These are phyloP conservation scores for Gnomoniopsis smithogilvyi DNA, from an alignment of 2,329 filamentous ascomycete species.

Conservation along the genomic window DNA sequence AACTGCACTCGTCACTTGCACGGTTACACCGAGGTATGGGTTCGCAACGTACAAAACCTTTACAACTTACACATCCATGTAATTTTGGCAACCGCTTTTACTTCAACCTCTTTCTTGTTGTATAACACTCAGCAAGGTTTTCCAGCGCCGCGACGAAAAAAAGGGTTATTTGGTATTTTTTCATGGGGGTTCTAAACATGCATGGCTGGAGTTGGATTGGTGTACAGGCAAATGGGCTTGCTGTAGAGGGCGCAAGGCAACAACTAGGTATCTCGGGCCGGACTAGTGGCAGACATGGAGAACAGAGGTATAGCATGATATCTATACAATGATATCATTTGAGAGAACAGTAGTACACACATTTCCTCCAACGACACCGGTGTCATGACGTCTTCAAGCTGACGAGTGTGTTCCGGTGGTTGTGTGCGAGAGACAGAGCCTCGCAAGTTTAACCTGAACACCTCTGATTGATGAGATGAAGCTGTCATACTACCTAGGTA, in stretches of 20 bases:
- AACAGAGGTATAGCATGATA: neutral
- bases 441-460: neutral
- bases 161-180: neutral
- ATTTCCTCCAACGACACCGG: neutral
- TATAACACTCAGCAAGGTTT: neutral
- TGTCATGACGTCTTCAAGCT: neutral
- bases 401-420: neutral
- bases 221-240: neutral
- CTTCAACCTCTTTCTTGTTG: neutral
- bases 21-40: neutral
- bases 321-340: neutral
- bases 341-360: neutral
- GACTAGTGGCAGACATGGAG: neutral
- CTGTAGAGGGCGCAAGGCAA: neutral
- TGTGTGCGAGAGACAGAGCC: too few relatives aligned
- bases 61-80: neutral
- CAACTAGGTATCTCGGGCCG: neutral
- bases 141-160: neutral
- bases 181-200: neutral
- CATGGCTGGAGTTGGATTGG: slow-evolving; percentile 10
- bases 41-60: neutral
- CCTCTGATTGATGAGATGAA: neutral
- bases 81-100: neutral
- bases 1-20: neutral
- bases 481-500: neutral